phyloP scores from a whole-genome alignment of 768 basidiomycete genomes.

The Lyophyllum semitale region DNA sequence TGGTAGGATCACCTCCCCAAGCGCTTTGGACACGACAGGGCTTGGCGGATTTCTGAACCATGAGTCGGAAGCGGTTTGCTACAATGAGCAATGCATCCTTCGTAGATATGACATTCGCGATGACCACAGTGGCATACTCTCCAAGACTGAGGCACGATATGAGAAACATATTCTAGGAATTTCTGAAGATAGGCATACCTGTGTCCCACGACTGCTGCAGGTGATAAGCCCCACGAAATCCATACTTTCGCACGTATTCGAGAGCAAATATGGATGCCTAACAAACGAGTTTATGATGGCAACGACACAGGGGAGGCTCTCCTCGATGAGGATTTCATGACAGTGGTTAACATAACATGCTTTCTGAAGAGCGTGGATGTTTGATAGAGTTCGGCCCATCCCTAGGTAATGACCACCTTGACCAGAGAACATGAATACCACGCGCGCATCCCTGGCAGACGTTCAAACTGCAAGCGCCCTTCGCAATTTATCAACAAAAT shows the following conservation, averaged over 20 bases:
- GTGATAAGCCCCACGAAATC: conserved; percentile 68
- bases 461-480: conserved; percentile 32
- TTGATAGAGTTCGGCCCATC: conserved; percentile 60
- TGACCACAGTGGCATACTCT: conserved; percentile 72
- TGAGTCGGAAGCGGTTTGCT: conserved; percentile 57
- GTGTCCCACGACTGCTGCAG: conserved; percentile 69
- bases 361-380: conserved; percentile 47
- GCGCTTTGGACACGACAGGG: conserved; percentile 63
- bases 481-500: conserved; percentile 48
- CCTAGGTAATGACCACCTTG: conserved; percentile 69
- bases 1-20: conserved; percentile 51
- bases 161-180: conserved; percentile 1
- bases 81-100: conserved; percentile 59
- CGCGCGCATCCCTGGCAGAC: conserved; percentile 27
- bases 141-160: conserved; percentile 55
- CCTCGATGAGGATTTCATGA: conserved; percentile 45
- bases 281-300: conserved; percentile 42
- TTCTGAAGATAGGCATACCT: conserved; percentile 46
- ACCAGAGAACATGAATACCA: conserved; percentile 73
- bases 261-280: conserved; percentile 62
- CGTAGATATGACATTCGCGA: conserved; percentile 59
- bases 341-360: conserved; percentile 64
- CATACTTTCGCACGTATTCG: conserved; percentile 64
- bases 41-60: conserved; percentile 53
- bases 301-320: conserved; percentile 54